These are phyloP conservation scores for Selenicereus undatus DNA, from an alignment of 148 eudicot genomes.

Conservation along the genomic window DNA sequence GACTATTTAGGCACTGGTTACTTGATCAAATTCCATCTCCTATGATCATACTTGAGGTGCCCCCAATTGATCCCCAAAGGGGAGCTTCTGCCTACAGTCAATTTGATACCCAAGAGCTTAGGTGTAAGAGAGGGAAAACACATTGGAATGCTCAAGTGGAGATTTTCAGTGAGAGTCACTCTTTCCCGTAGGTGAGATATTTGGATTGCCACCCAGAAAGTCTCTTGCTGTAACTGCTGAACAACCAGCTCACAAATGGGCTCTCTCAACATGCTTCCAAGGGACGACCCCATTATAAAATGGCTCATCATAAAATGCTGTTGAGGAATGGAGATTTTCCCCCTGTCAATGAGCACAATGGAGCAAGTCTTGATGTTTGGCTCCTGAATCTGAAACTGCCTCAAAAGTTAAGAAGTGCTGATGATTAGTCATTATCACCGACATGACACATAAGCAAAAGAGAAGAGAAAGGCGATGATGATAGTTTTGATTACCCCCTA, in stretches of 20 bases:
- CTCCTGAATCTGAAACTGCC: not conserved
- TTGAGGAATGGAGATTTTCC: not conserved
- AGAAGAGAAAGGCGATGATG: not conserved
- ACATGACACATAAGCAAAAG: not conserved
- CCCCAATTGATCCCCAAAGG: too few relatives aligned
- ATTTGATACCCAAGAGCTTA: too few relatives aligned
- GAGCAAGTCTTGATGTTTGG: not conserved
- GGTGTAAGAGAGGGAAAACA: too few relatives aligned
- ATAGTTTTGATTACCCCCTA: not conserved
- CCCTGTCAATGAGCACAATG: not conserved
- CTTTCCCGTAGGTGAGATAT: too few relatives aligned
- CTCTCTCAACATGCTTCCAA: not conserved
- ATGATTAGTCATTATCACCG: not conserved
- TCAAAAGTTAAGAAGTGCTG: not conserved
- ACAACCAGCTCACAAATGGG: not conserved
- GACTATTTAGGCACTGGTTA: too few relatives aligned
- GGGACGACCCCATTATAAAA: not conserved
- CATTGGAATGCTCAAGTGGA: too few relatives aligned
- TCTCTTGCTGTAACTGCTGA: not conserved
- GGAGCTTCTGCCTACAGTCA: too few relatives aligned
- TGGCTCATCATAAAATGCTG: not conserved
- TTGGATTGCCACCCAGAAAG: not conserved
- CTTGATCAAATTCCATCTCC: too few relatives aligned
- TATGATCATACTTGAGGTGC: too few relatives aligned
- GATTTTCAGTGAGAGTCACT: not conserved